Base-by-base conservation (phyloP, 2,329 filamentous ascomycete species). In the Metarhizium rileyi region DNA sequence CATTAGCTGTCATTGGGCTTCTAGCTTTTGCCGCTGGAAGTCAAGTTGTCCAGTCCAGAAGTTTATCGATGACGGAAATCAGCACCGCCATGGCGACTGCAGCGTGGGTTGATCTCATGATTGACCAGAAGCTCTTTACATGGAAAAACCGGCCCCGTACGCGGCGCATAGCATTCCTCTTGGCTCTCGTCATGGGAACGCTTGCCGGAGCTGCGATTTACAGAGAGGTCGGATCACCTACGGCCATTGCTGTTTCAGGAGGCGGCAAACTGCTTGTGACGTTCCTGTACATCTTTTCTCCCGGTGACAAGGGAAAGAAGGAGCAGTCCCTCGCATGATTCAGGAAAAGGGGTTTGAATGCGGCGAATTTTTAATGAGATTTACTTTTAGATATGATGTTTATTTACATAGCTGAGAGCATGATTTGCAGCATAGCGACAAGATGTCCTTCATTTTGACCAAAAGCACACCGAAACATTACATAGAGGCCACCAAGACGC, bases 21-120 rank as follows among this genome's bases (percentile, higher is more conserved):
- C 66, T 83, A 27, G 77, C 78, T 0, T 74, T 77, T 45, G 72
- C 78, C 0, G 70, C 77, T 0, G 79, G 80, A 0, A 76, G 71
- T 44, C 80, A 83, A 59, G 78, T 84, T 0, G 78, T 80, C 3
- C 73, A 78, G 65, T 72, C 72, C 2, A 68, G 79, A 23, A 70
- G 72, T 36, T 59, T 83, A 49, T 64, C 69, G 43, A 74, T 81
- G 64, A 76, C 76, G 0, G 80, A 84, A 60, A 82, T 83, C 57
- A 80, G 71, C 51, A 83, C 80, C 0, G 78, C 80, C 25, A 83
- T 83, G 78, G 79, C 78, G 0, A 83, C 80, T 5, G 78, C 80
- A 0, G 79, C 80, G 1, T 83, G 76, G 71, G 68, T 83, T 1
- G 79, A 83, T 57, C 58, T 82, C 49, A 61, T 80, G 47, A 76